Conservation (phyloP, 208 protist genomes). For the Balamuthia mandrillaris region DNA sequence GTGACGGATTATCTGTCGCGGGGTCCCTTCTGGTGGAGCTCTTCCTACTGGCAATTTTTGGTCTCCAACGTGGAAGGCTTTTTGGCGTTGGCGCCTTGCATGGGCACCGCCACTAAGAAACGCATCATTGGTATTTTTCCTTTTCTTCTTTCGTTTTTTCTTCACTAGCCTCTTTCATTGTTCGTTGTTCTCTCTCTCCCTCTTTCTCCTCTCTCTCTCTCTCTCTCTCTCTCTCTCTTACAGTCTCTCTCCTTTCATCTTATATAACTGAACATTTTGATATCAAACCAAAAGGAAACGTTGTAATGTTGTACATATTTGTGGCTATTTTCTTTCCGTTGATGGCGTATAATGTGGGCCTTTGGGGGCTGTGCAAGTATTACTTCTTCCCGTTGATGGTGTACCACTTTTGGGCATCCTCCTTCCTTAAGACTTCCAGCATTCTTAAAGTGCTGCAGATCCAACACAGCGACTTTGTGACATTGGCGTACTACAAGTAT, state of each 20-base stretch:
- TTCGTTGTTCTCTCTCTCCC: background rate
- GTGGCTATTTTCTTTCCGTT: conserved; percentile 47
- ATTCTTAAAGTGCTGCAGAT: conserved; percentile 14
- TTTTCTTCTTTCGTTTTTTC: too few relatives aligned
- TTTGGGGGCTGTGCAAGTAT: conserved; percentile 59
- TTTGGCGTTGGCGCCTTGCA: conserved; percentile 26
- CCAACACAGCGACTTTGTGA: conserved; percentile 40
- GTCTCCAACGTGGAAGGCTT: conserved; percentile 39
- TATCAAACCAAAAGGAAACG: background rate
- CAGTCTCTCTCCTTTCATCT: background rate
- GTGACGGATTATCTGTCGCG: conserved; percentile 7
- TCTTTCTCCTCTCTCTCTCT: background rate
- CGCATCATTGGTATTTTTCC: too few relatives aligned
- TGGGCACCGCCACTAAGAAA: too few relatives aligned
- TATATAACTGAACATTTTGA: background rate
- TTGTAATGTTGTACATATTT: conserved; percentile 36
- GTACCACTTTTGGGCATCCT: conserved; percentile 62
- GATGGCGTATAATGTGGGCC: conserved; percentile 45
- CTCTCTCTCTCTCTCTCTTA: background rate
- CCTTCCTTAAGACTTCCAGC: conserved; percentile 46
- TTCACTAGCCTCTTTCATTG: background rate
- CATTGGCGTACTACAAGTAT: conserved; percentile 39
- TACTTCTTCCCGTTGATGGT: conserved; percentile 56
- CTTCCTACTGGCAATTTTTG: conserved; percentile 36
- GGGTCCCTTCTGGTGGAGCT: conserved; percentile 26